These are phyloP conservation scores for Wickerhamomyces chaumierensis DNA, from an alignment of 805 yeast genomes.

Conservation along the genomic window DNA sequence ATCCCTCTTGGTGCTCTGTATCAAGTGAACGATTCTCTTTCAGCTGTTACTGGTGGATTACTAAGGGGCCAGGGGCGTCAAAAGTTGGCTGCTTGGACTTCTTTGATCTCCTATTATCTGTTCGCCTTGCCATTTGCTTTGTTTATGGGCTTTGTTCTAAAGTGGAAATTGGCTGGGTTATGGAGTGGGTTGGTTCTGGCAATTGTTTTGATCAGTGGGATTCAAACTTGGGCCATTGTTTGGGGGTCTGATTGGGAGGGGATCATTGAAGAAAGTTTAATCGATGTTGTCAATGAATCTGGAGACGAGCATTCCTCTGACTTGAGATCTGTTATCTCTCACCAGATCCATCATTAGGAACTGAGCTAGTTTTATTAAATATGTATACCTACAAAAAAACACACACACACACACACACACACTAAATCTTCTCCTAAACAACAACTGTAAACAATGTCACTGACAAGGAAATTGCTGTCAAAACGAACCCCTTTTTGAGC, in stretches of 20 bases:
- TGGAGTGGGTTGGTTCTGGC: slow-evolving; percentile 54
- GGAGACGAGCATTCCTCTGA: slow-evolving; percentile 5
- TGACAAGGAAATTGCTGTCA: too few relatives aligned
- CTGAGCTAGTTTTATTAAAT: too few relatives aligned
- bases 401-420: too few relatives aligned
- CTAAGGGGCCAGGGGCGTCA: slow-evolving; percentile 73
- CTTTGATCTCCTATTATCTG: slow-evolving; percentile 44
- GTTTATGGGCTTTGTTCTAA: slow-evolving; percentile 36
- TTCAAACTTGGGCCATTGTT: slow-evolving; percentile 28
- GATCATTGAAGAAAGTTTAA: slow-evolving; percentile 27
- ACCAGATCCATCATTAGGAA: slow-evolving; percentile 2
- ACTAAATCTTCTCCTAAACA: too few relatives aligned
- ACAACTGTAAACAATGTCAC: not conserved
- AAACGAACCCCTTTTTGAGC: not conserved
- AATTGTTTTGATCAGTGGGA: slow-evolving; percentile 33
- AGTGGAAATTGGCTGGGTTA: slow-evolving; percentile 39
- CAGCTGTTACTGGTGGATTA: slow-evolving; percentile 67
- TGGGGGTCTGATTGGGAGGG: slow-evolving; percentile 33
- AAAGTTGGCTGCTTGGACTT: slow-evolving; percentile 48
- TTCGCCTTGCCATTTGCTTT: slow-evolving; percentile 51
- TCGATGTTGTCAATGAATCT: slow-evolving; percentile 7
- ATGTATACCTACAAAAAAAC: too few relatives aligned
- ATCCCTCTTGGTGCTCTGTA: slow-evolving; percentile 56
- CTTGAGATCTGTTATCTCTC: slow-evolving; percentile 14
- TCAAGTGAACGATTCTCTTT: slow-evolving; percentile 60